Evolutionary conservation across 371 early-diverging fungal species (phyloP).

Genomic region (Phascolomyces articulosus): DNA sequence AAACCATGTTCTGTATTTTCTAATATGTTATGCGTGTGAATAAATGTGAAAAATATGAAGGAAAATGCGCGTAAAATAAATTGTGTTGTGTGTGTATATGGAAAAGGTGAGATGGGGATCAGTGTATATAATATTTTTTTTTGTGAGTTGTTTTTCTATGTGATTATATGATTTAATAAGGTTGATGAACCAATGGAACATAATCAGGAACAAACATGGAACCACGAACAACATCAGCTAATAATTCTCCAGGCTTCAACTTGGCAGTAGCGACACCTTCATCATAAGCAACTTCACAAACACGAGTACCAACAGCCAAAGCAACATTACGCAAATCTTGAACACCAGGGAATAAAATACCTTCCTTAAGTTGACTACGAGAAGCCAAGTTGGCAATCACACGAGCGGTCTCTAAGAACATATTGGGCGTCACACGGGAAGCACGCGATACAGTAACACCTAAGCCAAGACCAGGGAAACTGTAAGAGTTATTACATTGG

Average conservation of each 20-base stretch:
- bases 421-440: conserved; percentile 55
- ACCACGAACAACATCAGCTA: conserved; percentile 52
- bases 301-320: conserved; percentile 58
- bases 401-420: conserved; percentile 67
- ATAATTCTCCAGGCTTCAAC: conserved; percentile 50
- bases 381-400: conserved; percentile 64
- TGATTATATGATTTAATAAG: conserved; percentile 9
- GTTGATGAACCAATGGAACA: conserved; percentile 57
- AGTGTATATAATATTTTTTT: no score
- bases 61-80: no score
- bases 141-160: no score
- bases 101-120: no score
- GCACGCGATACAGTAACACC: conserved; percentile 65
- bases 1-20: no score
- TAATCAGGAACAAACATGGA: conserved; percentile 63
- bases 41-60: no score
- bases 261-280: conserved; percentile 58
- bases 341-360: conserved; percentile 63
- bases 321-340: conserved; percentile 57
- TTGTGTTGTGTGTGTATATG: no score
- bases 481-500: conserved; percentile 69
- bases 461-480: conserved; percentile 66
- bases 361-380: conserved; percentile 63
- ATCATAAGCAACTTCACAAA: conserved; percentile 65
- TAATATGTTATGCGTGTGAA: no score